Conservation (phyloP, 2,329 filamentous ascomycete genomes). For the Fusarium cyanostomum region DNA sequence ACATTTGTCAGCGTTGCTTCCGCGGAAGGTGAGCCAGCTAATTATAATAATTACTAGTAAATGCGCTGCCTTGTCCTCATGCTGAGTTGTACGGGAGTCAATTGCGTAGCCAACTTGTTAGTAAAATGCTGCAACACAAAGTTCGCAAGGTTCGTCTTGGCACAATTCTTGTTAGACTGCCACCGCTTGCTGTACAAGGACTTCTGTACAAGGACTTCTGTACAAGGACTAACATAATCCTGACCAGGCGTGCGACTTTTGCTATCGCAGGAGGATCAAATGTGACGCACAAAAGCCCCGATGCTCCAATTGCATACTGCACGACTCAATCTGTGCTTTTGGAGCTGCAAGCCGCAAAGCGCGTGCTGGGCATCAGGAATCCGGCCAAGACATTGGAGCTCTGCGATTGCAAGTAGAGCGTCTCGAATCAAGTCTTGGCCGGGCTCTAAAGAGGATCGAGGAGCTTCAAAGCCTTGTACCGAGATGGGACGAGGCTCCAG, state of each 20-base stretch:
- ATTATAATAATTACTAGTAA: too few species aligned
- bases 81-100: too few species aligned
- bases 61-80: too few species aligned
- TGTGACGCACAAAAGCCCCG: slow-evolving; percentile 21
- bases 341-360: slow-evolving; percentile 11
- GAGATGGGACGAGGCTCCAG: background rate
- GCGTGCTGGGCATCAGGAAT: background rate
- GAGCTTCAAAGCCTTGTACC: background rate
- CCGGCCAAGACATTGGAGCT: rapidly evolving
- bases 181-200: too few species aligned
- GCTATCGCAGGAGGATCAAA: slow-evolving; percentile 28
- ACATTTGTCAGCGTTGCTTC: too few species aligned
- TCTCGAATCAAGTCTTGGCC: background rate
- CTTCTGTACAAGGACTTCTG: too few species aligned
- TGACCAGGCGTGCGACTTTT: slow-evolving; percentile 27
- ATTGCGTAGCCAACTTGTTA: too few species aligned
- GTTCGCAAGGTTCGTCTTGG: too few species aligned
- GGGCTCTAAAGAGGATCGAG: background rate
- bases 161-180: too few species aligned
- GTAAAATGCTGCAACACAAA: too few species aligned
- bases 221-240: too few species aligned
- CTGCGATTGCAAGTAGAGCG: background rate
- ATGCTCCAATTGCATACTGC: slow-evolving; percentile 15
- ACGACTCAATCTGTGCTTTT: slow-evolving; percentile 4
- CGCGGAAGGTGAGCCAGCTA: too few species aligned